phyloP scores from a whole-genome alignment of 2,329 filamentous ascomycete genomes.

The Botrytis pseudocinerea region DNA sequence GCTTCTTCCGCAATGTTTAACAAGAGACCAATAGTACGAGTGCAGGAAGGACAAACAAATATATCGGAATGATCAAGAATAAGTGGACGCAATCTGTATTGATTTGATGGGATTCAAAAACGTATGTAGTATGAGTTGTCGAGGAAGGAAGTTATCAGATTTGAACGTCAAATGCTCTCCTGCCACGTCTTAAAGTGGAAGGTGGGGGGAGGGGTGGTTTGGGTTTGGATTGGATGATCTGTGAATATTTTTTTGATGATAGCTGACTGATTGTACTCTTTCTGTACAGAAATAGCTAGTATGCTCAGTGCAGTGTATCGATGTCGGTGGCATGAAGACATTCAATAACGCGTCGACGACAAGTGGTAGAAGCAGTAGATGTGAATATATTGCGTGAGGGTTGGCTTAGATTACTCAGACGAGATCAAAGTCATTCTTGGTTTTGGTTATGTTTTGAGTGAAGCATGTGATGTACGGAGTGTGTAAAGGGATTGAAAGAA shows the following conservation, averaged over 20 bases:
- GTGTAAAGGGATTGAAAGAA: not conserved
- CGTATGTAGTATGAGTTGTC: conserved; percentile 8
- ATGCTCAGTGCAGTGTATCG: too few relatives aligned
- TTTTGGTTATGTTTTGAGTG: conserved; percentile 10
- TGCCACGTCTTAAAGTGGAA: conserved; percentile 20
- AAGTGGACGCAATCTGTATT: conserved; percentile 7
- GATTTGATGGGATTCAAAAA: conserved; percentile 1
- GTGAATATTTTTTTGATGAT: not conserved
- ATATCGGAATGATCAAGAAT: not conserved
- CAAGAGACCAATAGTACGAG: conserved; percentile 16
- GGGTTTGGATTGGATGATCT: not conserved
- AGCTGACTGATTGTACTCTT: not conserved
- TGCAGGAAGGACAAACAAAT: conserved; percentile 8
- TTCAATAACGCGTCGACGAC: not conserved
- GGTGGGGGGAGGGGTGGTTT: not conserved
- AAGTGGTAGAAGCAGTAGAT: not conserved
- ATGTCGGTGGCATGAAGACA: not conserved
- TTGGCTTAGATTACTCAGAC: not conserved
- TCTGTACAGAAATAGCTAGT: not conserved
- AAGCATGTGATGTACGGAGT: conserved; percentile 14
- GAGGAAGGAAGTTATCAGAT: not conserved
- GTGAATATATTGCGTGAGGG: not conserved
- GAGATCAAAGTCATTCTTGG: not conserved
- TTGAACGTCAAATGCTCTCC: conserved; percentile 9
- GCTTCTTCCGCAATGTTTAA: conserved; percentile 16